Base-by-base conservation (phyloP, 176 grass and related monocot species). In the maize (Zea mays) region DNA sequence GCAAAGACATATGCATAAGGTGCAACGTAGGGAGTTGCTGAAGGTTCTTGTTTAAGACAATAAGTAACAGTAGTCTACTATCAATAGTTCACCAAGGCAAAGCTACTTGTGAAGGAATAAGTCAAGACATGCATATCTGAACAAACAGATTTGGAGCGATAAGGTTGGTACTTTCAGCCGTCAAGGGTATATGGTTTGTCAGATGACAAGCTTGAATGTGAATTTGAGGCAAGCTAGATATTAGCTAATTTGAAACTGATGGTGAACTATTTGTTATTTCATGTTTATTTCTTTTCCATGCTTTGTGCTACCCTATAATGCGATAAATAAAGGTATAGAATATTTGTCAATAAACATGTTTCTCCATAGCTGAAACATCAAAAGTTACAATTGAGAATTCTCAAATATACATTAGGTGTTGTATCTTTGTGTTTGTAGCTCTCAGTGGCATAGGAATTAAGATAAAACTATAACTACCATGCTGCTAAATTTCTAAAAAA, bases 281-380 rank as follows among this genome's bases (percentile, higher is more conserved):
- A 55, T 8, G 64, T 8, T 41, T 48, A 46, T 52, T 65, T 44
- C 39, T 67, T 82, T 35, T 66, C 13, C 44, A 82, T 57, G 48
- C 21, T 67, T 61, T 55, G 16, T n/a, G 16, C 50, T 11, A 62
- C 16, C 57, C 33, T 63, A 50, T 60, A 73, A n/a, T n/a, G n/a
- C n/a, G n/a, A n/a, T n/a, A n/a, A n/a, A n/a, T n/a, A n/a, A n/a
- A n/a, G n/a, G n/a, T n/a, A n/a, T n/a, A n/a, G n/a, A n/a, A n/a
- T n/a, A n/a, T n/a, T n/a, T n/a, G n/a, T n/a, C n/a, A n/a, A n/a
- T n/a, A n/a, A n/a, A n/a, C n/a, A n/a, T n/a, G n/a, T n/a, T n/a
- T n/a, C n/a, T n/a, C n/a, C n/a, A n/a, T n/a, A n/a, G n/a, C n/a
- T n/a, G n/a, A n/a, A n/a, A n/a, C n/a, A n/a, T n/a, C n/a, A n/a